Base-by-base conservation (phyloP, 768 basidiomycete species). In the Strobilomyces confusus region DNA sequence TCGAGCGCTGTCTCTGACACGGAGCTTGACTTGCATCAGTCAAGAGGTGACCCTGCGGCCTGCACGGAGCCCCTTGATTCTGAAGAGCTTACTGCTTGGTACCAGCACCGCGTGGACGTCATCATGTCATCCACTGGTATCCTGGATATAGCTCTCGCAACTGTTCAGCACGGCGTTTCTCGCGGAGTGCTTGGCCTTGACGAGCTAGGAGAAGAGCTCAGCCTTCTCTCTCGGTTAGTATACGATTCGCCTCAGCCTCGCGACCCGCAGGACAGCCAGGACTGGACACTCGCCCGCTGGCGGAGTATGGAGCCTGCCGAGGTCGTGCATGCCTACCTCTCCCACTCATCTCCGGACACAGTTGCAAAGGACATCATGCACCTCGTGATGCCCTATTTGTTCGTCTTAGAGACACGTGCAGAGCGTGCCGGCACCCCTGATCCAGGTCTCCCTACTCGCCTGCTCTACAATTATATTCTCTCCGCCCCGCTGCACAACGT, bases 361-460 rank as follows among this genome's bases (percentile, higher is more conserved):
- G 63, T 98, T 19, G 78, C 84, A 2, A 67, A 69, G 41, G 86
- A 93, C 60, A 83, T 98, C 38, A 72, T 77, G 22, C 80, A 77
- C 29, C 83, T 97, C 33, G 90, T 95, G 33, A 77, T 93, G 70
- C 95, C 95, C 3, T 99, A 97, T 67, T 80, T 98, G 0, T 95
- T 87, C 60, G 92, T 98, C 22, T 77, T 98, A 26, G 94, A 98
- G 69, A 80, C 92, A 20, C 85, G 88, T 20, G 82, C 86, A 42
- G 95, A 98, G 70, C 86, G 95, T 22, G 72, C 80, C 15, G 91
- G 92, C 15, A 65, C 68, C 11, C 82, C 90, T 0, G 88, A 94
- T 65, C 77, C 84, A 15, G 66, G 68, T 15, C 72, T 94, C n/a
- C 80, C 81, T 23, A 79, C 72, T 6, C 83, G 83, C 17, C 66